Percentiles rank a stretch among this genome's conserved stretches.
Conservation (phyloP, 139 green algal genomes). For the Tetradesmus lagerheimii region DNA sequence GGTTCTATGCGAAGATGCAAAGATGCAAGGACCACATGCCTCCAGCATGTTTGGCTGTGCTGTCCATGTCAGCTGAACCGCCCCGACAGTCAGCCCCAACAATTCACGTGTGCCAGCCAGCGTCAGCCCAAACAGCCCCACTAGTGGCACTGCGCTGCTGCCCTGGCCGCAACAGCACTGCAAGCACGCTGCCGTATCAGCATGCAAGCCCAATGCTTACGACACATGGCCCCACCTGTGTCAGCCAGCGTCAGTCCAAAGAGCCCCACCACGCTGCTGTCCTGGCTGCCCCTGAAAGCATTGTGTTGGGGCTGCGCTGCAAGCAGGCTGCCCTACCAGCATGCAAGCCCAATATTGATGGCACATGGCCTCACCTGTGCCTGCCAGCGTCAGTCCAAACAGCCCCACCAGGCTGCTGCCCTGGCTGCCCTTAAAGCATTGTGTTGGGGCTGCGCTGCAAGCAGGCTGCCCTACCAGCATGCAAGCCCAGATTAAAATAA, state of each 20-base stretch:
- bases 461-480: not conserved
- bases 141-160: constrained; percentile 51
- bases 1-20: no score
- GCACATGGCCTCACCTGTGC: constrained; percentile 17
- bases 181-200: not conserved
- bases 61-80: no score
- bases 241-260: constrained; percentile 60
- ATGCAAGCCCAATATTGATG: no score
- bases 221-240: constrained; percentile 24
- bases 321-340: not conserved
- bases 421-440: constrained; percentile 35
- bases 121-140: constrained; percentile 62
- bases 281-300: constrained; percentile 48
- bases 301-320: not conserved
- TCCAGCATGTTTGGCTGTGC: no score
- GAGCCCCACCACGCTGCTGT: constrained; percentile 60
- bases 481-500: no score
- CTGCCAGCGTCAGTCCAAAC: constrained; percentile 60
- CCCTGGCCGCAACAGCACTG: constrained; percentile 43
- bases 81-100: no score
- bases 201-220: not conserved
- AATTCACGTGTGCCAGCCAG: constrained; percentile 59
- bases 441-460: not conserved
- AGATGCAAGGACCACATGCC: no score
- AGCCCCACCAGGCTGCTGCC: constrained; percentile 63